Conservation (phyloP, 345 rosid species). For the Sonneratia caseolaris region DNA sequence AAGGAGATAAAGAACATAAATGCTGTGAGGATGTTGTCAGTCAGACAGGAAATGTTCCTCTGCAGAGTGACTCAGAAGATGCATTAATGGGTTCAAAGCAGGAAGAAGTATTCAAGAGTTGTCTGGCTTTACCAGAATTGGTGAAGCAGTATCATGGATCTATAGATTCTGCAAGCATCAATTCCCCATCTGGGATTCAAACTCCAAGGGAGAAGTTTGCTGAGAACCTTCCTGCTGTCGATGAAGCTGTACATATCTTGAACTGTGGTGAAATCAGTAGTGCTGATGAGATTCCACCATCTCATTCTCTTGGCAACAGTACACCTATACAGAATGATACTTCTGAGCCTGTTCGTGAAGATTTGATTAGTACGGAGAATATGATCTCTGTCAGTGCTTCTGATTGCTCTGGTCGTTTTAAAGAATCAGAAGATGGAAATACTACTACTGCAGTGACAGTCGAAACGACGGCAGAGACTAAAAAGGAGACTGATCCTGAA, state of each 20-base stretch:
- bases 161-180: conserved; percentile 17
- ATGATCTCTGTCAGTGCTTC: conserved; percentile 18
- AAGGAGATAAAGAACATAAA: conserved; percentile 23
- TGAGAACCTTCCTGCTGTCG: conserved; percentile 16
- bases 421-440: conserved; percentile 28
- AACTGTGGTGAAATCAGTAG: conserved; percentile 10
- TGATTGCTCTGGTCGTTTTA: conserved; percentile 15
- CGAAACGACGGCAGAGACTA: conserved; percentile 18
- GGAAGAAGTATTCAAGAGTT: conserved; percentile 39
- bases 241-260: conserved; percentile 22
- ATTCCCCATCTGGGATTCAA: conserved; percentile 20
- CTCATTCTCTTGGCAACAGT: conserved; percentile 12
- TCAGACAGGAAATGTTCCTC: conserved; percentile 18
- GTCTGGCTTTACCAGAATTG: conserved; percentile 35
- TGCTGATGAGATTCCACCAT: conserved; percentile 16
- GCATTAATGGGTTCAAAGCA: conserved; percentile 18
- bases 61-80: conserved; percentile 17
- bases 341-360: conserved; percentile 10
- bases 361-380: conserved; percentile 7
- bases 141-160: conserved; percentile 19
- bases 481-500: conserved; percentile 14
- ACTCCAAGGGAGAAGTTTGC: conserved; percentile 17
- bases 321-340: conserved; percentile 12
- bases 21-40: conserved; percentile 18
- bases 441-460: conserved; percentile 23